A percentile compares a stretch with the other conserved stretches of the same genome.
Conservation (phyloP, 2,329 filamentous ascomycete genomes). For the Arthroderma sp. region DNA sequence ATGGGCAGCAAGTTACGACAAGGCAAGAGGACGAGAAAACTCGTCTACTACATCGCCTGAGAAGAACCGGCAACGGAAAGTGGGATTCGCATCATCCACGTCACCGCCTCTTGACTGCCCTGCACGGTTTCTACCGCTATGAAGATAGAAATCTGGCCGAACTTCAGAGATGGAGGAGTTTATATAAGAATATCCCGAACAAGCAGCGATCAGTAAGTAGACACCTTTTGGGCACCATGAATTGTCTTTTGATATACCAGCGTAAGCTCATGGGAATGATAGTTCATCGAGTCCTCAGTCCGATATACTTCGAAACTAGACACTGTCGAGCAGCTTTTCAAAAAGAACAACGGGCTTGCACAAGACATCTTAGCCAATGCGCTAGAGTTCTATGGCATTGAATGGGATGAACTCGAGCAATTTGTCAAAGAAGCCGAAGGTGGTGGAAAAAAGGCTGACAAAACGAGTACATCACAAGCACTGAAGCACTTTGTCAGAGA, state of each 20-base stretch:
- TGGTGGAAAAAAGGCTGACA: slow-evolving; percentile 29
- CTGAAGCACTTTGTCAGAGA: slow-evolving; percentile 47
- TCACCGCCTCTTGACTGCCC: slow-evolving; percentile 16
- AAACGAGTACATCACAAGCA: slow-evolving; percentile 38
- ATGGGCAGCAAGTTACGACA: too few relatives aligned
- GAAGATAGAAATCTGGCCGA: slow-evolving; percentile 12
- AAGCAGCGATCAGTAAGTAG: slow-evolving; percentile 4
- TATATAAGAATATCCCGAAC: slow-evolving; percentile 5
- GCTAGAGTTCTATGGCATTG: slow-evolving; percentile 35
- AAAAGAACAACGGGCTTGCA: slow-evolving; percentile 35
- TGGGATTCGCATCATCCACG: slow-evolving; percentile 15
- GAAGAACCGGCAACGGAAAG: slow-evolving; percentile 7
- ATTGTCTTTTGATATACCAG: not conserved
- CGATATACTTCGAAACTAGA: slow-evolving; percentile 44
- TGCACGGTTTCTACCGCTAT: slow-evolving; percentile 17
- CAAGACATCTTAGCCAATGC: slow-evolving; percentile 34
- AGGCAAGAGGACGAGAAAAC: slow-evolving; percentile 10
- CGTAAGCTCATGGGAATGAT: not conserved
- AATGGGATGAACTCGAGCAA: slow-evolving; percentile 31
- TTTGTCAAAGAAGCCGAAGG: slow-evolving; percentile 28
- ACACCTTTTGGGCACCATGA: not conserved
- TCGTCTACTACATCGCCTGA: slow-evolving; percentile 11
- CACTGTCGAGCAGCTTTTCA: slow-evolving; percentile 31
- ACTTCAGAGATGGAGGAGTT: slow-evolving; percentile 7
- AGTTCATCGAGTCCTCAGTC: slow-evolving; percentile 43